A percentile compares a stretch with the other conserved stretches of the same genome.
Evolutionary conservation across 768 basidiomycete genomes (phyloP).

Genomic region (Suillus americanus): DNA sequence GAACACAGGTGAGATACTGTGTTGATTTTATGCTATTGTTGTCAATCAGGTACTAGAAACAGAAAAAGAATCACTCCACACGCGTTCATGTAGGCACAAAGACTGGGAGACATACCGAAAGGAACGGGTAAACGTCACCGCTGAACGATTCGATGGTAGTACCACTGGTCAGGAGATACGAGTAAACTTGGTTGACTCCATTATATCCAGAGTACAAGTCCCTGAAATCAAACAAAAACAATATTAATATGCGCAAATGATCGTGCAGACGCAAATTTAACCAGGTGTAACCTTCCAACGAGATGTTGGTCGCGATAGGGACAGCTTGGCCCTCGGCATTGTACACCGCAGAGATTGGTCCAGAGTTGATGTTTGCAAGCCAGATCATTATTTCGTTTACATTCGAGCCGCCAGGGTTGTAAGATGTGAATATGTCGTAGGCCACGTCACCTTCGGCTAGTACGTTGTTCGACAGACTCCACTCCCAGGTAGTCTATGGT

Average conservation of each 20-base stretch:
- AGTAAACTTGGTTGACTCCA: constrained; percentile 50
- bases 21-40: constrained; percentile 44
- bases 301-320: constrained; percentile 42
- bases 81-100: background rate
- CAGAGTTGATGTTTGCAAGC: constrained; percentile 58
- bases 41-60: constrained; percentile 47
- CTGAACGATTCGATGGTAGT: constrained; percentile 45
- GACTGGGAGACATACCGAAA: constrained; percentile 36
- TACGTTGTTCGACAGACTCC: constrained; percentile 46
- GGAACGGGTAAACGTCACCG: constrained; percentile 53
- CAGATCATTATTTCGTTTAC: constrained; percentile 60
- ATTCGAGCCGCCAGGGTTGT: constrained; percentile 45
- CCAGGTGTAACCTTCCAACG: constrained; percentile 53
- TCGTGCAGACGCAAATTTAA: constrained; percentile 16
- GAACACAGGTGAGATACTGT: constrained; percentile 56
- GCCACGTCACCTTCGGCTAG: constrained; percentile 54
- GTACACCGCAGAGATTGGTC: constrained; percentile 55
- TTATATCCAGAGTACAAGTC: constrained; percentile 56
- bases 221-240: constrained; percentile 32
- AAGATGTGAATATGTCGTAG: constrained; percentile 65
- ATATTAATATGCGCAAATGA: background rate
- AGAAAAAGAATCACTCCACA: background rate
- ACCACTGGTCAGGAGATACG: constrained; percentile 41
- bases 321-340: constrained; percentile 43
- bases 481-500: constrained; percentile 51